Evolutionary conservation across 495 filamentous ascomycete species (phyloP), one percentile per base, ranked within the genome.

Genomic region (Delitschia confertaspora): DNA sequence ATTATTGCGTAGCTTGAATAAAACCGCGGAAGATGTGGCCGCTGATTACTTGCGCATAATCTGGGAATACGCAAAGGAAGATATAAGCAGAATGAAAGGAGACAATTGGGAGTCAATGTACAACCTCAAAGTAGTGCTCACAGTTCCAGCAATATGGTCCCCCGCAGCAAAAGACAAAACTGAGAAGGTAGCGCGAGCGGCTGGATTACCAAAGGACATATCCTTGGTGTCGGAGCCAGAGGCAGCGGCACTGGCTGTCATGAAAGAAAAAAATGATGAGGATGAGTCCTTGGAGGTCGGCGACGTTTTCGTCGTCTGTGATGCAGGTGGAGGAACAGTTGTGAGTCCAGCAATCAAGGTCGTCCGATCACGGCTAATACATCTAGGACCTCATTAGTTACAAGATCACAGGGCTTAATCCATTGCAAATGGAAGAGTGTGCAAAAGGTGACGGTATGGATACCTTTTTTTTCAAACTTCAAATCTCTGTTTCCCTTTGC

Each of bases 311-410:
- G 47, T 50, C 2, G 47, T 50, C 6, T 50, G 47, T 33, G 47
- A 50, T 23, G 47, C 47, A 2, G 47, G 47, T 17, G 47, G 47
- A 14, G 47, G 47, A n/a, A 50, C 47, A 3, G 47, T 50, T 4
- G 38, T 42, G 33, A 35, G 38, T 16, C 16, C 20, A 19, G 6
- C 17, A 16, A 13, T 35, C 6, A 13, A n/a, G n/a, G n/a, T n/a
- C n/a, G n/a, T 30, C 21, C 4, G 3, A 7, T 7, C 33, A 19
- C 14, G 11, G n/a, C n/a, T 4, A 30, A 13, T n/a, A n/a, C n/a
- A n/a, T n/a, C n/a, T n/a, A n/a, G n/a, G 42, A 45, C 23, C 17
- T 47, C 3, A 48, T 51, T 17, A 32, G 18, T 10, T 50, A 51
- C 43, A 45, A 46, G 29, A 35, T 51, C 21, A 4, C 6, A 3